phyloP scores from a whole-genome alignment of 352 stramenopile species.

The Phytophthora rubi region DNA sequence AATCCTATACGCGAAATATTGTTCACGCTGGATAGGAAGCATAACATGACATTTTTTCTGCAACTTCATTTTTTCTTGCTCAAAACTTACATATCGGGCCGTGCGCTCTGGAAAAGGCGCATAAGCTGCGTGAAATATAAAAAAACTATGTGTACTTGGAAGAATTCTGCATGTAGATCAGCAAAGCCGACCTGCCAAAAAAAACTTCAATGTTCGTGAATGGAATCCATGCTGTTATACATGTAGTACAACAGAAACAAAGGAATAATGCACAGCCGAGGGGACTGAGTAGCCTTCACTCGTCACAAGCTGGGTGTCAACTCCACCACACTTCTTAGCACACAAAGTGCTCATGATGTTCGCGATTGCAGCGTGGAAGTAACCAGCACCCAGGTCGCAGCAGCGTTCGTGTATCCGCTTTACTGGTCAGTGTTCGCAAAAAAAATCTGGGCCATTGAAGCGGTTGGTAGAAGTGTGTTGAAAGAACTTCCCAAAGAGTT shows the following conservation, averaged over 20 bases:
- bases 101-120: too few species aligned
- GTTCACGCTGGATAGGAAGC: too few species aligned
- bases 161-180: too few species aligned
- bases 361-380: conserved; percentile 38
- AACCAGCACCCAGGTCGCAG: conserved; percentile 33
- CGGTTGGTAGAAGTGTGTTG: conserved; percentile 10
- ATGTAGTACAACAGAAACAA: conserved; percentile 6
- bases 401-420: conserved; percentile 27
- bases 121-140: too few species aligned
- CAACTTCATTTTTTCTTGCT: too few species aligned
- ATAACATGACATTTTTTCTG: too few species aligned
- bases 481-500: not conserved
- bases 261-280: not conserved
- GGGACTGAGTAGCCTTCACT: not conserved
- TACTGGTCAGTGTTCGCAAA: conserved; percentile 22
- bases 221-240: not conserved
- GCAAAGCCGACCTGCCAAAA: not conserved
- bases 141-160: too few species aligned
- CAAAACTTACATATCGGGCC: too few species aligned
- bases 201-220: not conserved
- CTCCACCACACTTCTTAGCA: not conserved
- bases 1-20: too few species aligned
- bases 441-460: conserved; percentile 29
- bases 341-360: conserved; percentile 32
- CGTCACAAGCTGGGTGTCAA: not conserved